Evolutionary conservation across 2,329 filamentous ascomycete species (phyloP).

Genomic region (Colletotrichum echinochloae): DNA sequence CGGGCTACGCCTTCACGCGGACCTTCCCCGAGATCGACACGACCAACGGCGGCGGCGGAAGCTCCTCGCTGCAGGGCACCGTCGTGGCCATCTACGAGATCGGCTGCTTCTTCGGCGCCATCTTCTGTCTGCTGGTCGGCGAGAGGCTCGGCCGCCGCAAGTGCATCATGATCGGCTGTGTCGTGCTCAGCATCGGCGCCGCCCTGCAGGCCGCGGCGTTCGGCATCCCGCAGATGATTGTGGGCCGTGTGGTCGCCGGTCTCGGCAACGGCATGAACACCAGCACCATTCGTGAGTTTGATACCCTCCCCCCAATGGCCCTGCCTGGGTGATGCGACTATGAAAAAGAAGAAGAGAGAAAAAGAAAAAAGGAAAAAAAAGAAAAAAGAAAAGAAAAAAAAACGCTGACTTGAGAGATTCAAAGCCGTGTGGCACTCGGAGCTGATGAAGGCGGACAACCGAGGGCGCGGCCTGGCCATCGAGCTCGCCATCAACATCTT

Average conservation of each 20-base stretch:
- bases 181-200: constrained; percentile 57
- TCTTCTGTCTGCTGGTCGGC: constrained; percentile 54
- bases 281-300: constrained; percentile 55
- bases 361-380: too few species aligned
- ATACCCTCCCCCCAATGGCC: background rate
- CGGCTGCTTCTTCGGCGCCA: constrained; percentile 61
- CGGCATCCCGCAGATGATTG: constrained; percentile 56
- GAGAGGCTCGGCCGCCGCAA: constrained; percentile 57
- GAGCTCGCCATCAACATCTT: constrained; percentile 55
- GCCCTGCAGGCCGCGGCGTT: constrained; percentile 57
- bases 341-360: too few species aligned
- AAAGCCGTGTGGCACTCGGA: constrained; percentile 56
- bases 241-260: constrained; percentile 58
- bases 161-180: constrained; percentile 55
- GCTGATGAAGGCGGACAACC: constrained; percentile 53
- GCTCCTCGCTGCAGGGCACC: constrained; percentile 57
- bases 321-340: background rate
- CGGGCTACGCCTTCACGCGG: constrained; percentile 48
- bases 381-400: too few species aligned
- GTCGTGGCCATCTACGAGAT: constrained; percentile 61
- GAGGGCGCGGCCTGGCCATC: constrained; percentile 50
- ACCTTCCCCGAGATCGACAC: constrained; percentile 53
- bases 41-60: constrained; percentile 48
- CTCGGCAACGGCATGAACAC: constrained; percentile 61
- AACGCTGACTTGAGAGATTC: constrained; percentile 17